Evolutionary conservation across 805 yeast genomes (phyloP).

Genomic region (Yamadazyma olivae): DNA sequence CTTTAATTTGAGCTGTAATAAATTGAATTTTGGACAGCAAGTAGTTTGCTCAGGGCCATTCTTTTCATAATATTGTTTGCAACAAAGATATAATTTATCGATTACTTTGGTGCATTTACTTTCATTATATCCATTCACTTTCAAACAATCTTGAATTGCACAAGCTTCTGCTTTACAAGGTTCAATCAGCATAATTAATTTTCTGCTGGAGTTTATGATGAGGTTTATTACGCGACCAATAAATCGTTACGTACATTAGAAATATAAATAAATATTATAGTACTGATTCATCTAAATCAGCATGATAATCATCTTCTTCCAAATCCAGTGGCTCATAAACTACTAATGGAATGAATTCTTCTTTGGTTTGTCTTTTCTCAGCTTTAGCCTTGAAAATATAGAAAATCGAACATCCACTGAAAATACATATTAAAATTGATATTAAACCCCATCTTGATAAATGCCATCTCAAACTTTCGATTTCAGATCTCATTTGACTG

Average conservation of each 20-base stretch:
- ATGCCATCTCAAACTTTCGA: constrained; percentile 90
- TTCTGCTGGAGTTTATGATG: neutral
- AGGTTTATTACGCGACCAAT: too few relatives aligned
- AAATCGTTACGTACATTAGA: neutral
- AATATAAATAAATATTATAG: constrained; percentile 5
- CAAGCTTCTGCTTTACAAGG: constrained; percentile 82
- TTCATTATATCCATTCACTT: constrained; percentile 62
- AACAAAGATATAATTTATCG: constrained; percentile 72
- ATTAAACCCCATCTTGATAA: constrained; percentile 84
- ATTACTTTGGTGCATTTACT: constrained; percentile 67
- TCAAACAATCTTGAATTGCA: constrained; percentile 77
- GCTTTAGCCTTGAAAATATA: constrained; percentile 39
- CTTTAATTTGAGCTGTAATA: constrained; percentile 60
- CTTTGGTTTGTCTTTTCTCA: constrained; percentile 13
- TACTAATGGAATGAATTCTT: constrained; percentile 42
- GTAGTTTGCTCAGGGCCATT: constrained; percentile 60
- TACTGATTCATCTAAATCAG: constrained; percentile 45
- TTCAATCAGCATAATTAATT: constrained; percentile 15
- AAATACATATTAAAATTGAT: constrained; percentile 66
- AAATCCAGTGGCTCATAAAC: constrained; percentile 47
- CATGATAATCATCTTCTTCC: constrained; percentile 50
- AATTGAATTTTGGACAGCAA: constrained; percentile 74
- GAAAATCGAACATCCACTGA: constrained; percentile 50
- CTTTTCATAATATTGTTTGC: constrained; percentile 59
- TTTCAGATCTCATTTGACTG: constrained; percentile 79